These are phyloP conservation scores for Coemansia umbellata DNA, from an alignment of 192 early-diverging fungal genomes.

Conservation along the genomic window DNA sequence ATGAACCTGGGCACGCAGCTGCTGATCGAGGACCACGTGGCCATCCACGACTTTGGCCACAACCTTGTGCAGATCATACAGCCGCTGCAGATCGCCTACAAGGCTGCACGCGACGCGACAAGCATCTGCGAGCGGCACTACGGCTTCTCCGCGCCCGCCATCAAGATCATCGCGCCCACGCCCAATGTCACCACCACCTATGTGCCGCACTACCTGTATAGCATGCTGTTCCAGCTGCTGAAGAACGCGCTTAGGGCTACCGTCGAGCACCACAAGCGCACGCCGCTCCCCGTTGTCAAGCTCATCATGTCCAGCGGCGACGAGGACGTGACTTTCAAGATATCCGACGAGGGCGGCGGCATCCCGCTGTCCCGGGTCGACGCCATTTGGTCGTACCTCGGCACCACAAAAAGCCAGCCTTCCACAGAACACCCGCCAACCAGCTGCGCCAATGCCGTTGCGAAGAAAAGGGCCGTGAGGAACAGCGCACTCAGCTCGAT, in stretches of 20 bases:
- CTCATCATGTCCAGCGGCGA: conserved; percentile 56
- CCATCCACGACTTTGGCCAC: conserved; percentile 52
- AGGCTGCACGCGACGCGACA: conserved; percentile 51
- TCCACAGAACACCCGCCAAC: background rate
- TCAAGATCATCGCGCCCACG: conserved; percentile 48
- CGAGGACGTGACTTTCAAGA: conserved; percentile 62
- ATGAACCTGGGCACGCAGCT: conserved; percentile 61
- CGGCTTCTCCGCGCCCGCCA: conserved; percentile 44
- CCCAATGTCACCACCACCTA: conserved; percentile 54
- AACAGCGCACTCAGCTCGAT: conserved; percentile 21
- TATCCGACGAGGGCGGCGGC: conserved; percentile 64
- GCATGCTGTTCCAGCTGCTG: conserved; percentile 58
- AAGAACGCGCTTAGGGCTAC: conserved; percentile 58
- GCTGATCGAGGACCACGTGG: conserved; percentile 58
- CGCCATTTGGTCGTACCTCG: conserved; percentile 56
- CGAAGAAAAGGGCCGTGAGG: conserved; percentile 11
- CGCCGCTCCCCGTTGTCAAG: conserved; percentile 47
- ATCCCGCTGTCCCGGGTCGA: conserved; percentile 56
- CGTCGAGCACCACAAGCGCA: conserved; percentile 42
- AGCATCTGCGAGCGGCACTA: conserved; percentile 48
- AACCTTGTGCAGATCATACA: conserved; percentile 58
- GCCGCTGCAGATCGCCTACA: conserved; percentile 52
- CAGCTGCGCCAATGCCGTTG: background rate
- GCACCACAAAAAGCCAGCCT: conserved; percentile 17
- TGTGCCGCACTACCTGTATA: conserved; percentile 56